Conservation (phyloP, 495 filamentous ascomycete species). For the Xylaria intraflava region DNA sequence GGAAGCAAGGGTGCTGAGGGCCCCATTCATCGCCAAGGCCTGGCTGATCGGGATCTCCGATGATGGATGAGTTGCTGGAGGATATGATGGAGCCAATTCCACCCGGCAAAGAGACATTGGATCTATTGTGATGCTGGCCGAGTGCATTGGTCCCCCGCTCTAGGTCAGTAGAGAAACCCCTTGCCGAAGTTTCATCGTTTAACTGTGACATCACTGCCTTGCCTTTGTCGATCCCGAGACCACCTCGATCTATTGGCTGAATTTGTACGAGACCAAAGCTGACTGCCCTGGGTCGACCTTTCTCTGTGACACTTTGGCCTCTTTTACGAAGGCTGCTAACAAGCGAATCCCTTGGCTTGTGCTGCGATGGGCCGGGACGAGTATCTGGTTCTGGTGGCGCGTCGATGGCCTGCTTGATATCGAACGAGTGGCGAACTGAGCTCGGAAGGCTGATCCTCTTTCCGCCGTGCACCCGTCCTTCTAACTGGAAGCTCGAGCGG, state of each 20-base stretch:
- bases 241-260: conserved; percentile 11
- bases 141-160: conserved; percentile 40
- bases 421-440: conserved; percentile 43
- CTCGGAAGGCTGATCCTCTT: conserved; percentile 63
- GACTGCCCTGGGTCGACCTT: conserved; percentile 17
- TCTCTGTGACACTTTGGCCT: conserved; percentile 27
- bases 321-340: conserved; percentile 20
- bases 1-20: conserved; percentile 83
- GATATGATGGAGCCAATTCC: conserved; percentile 46
- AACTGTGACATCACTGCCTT: conserved; percentile 37
- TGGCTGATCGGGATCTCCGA: conserved; percentile 45
- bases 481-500: conserved; percentile 55
- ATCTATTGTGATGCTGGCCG: conserved; percentile 28
- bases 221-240: conserved; percentile 34
- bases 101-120: conserved; percentile 30
- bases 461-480: conserved; percentile 57
- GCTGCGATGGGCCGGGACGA: conserved; percentile 30
- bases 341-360: conserved; percentile 22
- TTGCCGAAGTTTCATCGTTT: conserved; percentile 18
- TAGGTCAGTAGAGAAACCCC: conserved; percentile 42
- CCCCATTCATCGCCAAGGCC: conserved; percentile 67
- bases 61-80: conserved; percentile 46
- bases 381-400: conserved; percentile 29
- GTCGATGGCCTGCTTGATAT: conserved; percentile 39
- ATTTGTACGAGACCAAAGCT: conserved; percentile 30